phyloP scores from a whole-genome alignment of 2,329 filamentous ascomycete genomes.

The Colletotrichum sp. region DNA sequence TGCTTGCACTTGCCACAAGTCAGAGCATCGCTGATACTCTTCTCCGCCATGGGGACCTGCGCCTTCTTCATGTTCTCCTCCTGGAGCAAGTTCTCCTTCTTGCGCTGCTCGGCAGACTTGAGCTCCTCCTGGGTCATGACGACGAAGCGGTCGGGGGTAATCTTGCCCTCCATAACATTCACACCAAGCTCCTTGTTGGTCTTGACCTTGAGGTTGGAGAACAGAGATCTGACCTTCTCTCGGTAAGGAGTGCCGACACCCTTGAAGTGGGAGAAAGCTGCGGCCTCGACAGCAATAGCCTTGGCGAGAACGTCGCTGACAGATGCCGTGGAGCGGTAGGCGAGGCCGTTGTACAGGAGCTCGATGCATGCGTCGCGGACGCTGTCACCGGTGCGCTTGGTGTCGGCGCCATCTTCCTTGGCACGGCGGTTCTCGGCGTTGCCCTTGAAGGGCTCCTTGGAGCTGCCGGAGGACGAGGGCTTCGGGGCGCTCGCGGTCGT shows the following conservation, averaged over 20 bases:
- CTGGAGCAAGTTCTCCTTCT: slow-evolving; percentile 76
- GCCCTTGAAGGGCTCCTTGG: slow-evolving; percentile 56
- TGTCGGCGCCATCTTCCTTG: slow-evolving; percentile 80
- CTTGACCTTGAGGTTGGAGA: slow-evolving; percentile 93
- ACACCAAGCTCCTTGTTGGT: slow-evolving; percentile 79
- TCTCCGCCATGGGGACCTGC: slow-evolving; percentile 90
- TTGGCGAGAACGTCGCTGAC: slow-evolving; percentile 73
- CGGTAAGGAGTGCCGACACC: slow-evolving; percentile 79
- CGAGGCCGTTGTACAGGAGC: slow-evolving; percentile 90
- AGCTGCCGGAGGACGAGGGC: slow-evolving; percentile 38
- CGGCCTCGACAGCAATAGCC: slow-evolving; percentile 82
- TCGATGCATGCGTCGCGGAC: slow-evolving; percentile 86
- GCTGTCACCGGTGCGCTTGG: slow-evolving; percentile 73
- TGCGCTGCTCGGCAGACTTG: slow-evolving; percentile 82
- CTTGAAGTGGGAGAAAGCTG: slow-evolving; percentile 72
- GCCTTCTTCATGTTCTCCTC: slow-evolving; percentile 97
- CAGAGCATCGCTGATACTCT: slow-evolving; percentile 85
- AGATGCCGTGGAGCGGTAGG: slow-evolving; percentile 72
- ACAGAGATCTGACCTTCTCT: slow-evolving; percentile 88
- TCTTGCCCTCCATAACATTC: slow-evolving; percentile 76
- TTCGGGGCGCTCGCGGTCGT: slow-evolving; percentile 47
- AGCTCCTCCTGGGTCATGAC: slow-evolving; percentile 89
- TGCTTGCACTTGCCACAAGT: slow-evolving; percentile 91
- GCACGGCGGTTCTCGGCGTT: slow-evolving; percentile 78
- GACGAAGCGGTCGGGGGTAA: slow-evolving; percentile 76